These are phyloP conservation scores for Fusarium anguioides DNA, from an alignment of 2,329 filamentous ascomycete genomes.

Conservation along the genomic window DNA sequence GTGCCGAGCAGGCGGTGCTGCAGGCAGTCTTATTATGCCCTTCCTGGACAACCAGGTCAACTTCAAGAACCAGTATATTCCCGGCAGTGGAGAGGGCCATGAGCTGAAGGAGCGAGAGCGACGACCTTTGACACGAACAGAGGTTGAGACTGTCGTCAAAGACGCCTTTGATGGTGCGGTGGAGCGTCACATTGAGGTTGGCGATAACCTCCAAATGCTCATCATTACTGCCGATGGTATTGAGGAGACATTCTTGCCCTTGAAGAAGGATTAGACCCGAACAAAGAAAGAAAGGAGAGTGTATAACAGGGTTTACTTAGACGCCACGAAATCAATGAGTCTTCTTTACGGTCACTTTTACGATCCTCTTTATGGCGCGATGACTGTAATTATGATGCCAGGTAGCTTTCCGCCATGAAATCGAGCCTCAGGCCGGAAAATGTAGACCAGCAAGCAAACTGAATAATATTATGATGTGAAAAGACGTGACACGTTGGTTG, in stretches of 20 bases:
- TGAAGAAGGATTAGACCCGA: constrained; percentile 84
- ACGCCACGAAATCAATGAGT: constrained; percentile 40
- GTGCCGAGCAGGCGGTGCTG: constrained; percentile 92
- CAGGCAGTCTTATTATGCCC: constrained; percentile 95
- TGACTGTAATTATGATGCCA: constrained; percentile 8
- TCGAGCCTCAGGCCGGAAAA: background rate
- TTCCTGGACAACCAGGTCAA: constrained; percentile 99
- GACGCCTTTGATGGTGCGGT: constrained; percentile 98
- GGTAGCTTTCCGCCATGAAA: background rate
- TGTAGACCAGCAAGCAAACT: background rate
- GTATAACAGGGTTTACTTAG: constrained; percentile 48
- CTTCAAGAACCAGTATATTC: constrained; percentile 98
- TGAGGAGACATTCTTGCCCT: constrained; percentile 81
- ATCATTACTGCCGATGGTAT: constrained; percentile 90
- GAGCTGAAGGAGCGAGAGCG: constrained; percentile 77
- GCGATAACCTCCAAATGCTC: constrained; percentile 95
- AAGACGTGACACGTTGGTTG: background rate
- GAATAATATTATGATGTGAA: background rate
- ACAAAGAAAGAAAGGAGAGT: constrained; percentile 38
- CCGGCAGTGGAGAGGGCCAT: constrained; percentile 85
- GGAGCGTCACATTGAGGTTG: constrained; percentile 98
- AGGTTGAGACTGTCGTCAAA: constrained; percentile 89
- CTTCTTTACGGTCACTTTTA: constrained; percentile 13
- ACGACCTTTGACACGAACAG: constrained; percentile 74
- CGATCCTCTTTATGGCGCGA: background rate